Base-by-base conservation (phyloP, 2,329 filamentous ascomycete genomes). In the Didymella lethalis region DNA sequence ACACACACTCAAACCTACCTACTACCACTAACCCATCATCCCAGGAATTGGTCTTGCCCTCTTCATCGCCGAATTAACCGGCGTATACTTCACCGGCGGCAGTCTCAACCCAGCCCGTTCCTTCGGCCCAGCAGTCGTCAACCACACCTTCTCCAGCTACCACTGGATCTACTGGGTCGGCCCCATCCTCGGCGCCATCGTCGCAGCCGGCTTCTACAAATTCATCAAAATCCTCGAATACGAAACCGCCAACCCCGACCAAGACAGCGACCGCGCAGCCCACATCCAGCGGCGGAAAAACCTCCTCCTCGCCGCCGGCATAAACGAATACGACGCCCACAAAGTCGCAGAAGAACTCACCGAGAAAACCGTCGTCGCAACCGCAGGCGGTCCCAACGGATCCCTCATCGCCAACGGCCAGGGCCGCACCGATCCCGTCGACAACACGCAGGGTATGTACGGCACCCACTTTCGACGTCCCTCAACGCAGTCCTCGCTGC, bases 31-130 rank as follows among this genome's bases (percentile, higher is more conserved):
- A 50, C 3, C 7, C 10, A 2, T 40, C 41, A 29, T 11, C 12
- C 3, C 20, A 59, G 56, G 56, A 5, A 59, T 59, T 65, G 90
- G 90, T 2, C 77, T 90, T 6, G 81, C 88, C 0, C 82, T 92
- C 57, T 91, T 92, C 74, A 82, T 91, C 20, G 56, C 56, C 11
- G 56, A 59, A 11, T 25, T 55, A 75, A 84, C 61, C 56, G 81
- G 81, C 75, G 77, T 80, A 12, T 79, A 72, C 67, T 81, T 75
- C 62, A 81, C 78, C 0, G 78, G 78, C 29, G 78, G 78, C 16
- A 77, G 75, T 1, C 71, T 81, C 20, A 81, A 82, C 51, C 80
- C 80, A 6, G 78, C 79, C 1, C 76, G 80, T 26, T 77, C 76
- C 2, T 80, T 81, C 58, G 80, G 78, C 2, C 78, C 78, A n/a